Conservation (phyloP, 495 filamentous ascomycete species). For the Talaromyces wortmannii region DNA sequence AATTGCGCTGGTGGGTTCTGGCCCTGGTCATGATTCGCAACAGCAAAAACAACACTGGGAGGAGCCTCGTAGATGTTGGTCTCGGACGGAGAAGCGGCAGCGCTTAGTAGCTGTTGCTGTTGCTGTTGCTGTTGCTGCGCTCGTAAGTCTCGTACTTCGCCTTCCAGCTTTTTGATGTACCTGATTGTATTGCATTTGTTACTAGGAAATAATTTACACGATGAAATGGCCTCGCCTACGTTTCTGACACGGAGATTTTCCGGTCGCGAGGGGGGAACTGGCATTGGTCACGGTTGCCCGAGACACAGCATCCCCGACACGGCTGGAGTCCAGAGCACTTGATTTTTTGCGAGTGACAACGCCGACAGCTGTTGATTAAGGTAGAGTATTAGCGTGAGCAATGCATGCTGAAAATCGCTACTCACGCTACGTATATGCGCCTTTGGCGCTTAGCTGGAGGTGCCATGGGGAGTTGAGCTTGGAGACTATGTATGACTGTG, state of each 20-base stretch:
- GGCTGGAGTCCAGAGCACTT: conserved; percentile 13
- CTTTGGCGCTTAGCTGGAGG: conserved; percentile 6
- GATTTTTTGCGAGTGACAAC: conserved; percentile 13
- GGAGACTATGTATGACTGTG: not conserved
- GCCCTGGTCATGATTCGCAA: not conserved
- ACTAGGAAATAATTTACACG: not conserved
- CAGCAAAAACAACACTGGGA: not conserved
- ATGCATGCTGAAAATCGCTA: not conserved
- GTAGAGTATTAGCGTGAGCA: not conserved
- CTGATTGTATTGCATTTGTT: not conserved
- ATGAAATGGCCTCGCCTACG: conserved; percentile 6
- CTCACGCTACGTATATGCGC: conserved; percentile 9
- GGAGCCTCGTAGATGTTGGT: conserved; percentile 1
- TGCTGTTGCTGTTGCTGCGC: conserved; percentile 1
- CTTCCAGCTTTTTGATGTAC: conserved; percentile 7
- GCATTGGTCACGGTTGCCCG: conserved; percentile 7
- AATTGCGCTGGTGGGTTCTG: not conserved
- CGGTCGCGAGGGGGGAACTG: conserved; percentile 12
- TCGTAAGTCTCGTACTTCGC: conserved; percentile 4
- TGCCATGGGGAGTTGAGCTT: conserved; percentile 1
- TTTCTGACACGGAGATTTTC: conserved; percentile 10
- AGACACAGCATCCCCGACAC: conserved; percentile 8
- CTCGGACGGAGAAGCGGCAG: not conserved
- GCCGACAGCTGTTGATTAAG: conserved; percentile 9
- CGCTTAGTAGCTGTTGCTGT: not conserved